These are phyloP conservation scores for Xylaria scruposa DNA, from an alignment of 495 filamentous ascomycete genomes.

Conservation along the genomic window DNA sequence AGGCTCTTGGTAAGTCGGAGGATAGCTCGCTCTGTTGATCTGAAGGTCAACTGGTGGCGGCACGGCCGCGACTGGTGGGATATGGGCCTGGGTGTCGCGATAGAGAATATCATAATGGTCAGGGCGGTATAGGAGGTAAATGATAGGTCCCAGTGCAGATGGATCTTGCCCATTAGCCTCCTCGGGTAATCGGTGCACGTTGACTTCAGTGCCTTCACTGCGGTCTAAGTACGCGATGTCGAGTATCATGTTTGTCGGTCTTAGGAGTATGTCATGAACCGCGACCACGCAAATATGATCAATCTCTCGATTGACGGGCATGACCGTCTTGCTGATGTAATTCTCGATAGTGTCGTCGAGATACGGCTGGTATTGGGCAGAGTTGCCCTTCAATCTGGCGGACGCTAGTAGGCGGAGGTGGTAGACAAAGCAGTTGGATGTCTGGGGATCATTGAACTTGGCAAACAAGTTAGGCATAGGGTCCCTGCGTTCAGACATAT, in stretches of 20 bases:
- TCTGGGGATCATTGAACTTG: slow-evolving; percentile 75
- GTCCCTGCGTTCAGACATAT: slow-evolving; percentile 60
- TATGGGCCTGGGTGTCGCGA: slow-evolving; percentile 50
- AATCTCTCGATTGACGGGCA: slow-evolving; percentile 80
- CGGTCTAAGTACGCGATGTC: slow-evolving; percentile 93
- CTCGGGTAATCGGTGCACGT: slow-evolving; percentile 72
- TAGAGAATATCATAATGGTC: slow-evolving; percentile 97
- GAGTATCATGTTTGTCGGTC: slow-evolving; percentile 77
- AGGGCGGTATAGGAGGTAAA: slow-evolving; percentile 63
- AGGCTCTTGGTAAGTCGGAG: slow-evolving; percentile 42
- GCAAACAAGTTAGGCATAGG: slow-evolving; percentile 66
- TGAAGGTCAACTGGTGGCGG: slow-evolving; percentile 59
- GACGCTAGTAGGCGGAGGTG: slow-evolving; percentile 77
- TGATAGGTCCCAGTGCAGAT: slow-evolving; percentile 53
- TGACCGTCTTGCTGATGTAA: slow-evolving; percentile 74
- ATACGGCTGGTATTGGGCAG: slow-evolving; percentile 72
- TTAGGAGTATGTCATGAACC: slow-evolving; percentile 79
- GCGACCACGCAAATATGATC: slow-evolving; percentile 84
- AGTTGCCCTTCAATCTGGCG: slow-evolving; percentile 82
- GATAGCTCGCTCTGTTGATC: slow-evolving; percentile 55
- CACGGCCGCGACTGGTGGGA: slow-evolving; percentile 52
- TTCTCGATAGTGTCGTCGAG: slow-evolving; percentile 66
- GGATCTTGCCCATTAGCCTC: slow-evolving; percentile 58
- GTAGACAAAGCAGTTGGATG: slow-evolving; percentile 74
- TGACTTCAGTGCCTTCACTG: slow-evolving; percentile 79